These are phyloP conservation scores for Metarhizium humberi DNA, from an alignment of 2,329 filamentous ascomycete species.

Conservation along the genomic window DNA sequence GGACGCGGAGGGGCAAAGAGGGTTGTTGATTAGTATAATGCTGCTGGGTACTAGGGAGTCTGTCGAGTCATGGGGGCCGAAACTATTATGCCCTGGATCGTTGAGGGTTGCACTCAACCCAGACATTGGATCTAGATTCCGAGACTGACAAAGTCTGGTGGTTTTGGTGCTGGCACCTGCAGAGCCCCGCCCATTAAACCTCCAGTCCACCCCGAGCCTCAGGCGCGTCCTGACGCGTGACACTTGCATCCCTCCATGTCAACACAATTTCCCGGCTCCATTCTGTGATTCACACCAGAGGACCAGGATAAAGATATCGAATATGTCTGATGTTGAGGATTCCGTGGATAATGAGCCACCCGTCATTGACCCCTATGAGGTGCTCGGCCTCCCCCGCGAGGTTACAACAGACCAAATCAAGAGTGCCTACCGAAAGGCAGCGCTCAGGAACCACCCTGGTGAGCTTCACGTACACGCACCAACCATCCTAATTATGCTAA, in stretches of 20 bases:
- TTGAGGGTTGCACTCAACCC: neutral
- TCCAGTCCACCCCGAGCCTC: neutral
- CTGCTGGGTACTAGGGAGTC: neutral
- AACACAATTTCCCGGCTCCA: neutral
- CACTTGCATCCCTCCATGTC: neutral
- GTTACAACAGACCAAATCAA: slow-evolving; percentile 77
- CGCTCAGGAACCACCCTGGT: slow-evolving; percentile 82
- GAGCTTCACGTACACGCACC: slow-evolving; percentile 15
- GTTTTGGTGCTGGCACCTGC: neutral
- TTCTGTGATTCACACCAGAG: neutral
- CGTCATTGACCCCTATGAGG: slow-evolving; percentile 65
- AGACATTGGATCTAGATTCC: neutral
- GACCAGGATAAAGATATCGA: slow-evolving; percentile 2
- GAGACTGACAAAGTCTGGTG: neutral
- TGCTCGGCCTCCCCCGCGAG: slow-evolving; percentile 60
- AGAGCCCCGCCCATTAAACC: slow-evolving; percentile 4
- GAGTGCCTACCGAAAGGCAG: slow-evolving; percentile 82
- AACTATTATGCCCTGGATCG: neutral
- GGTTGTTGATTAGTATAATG: neutral
- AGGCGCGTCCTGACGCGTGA: slow-evolving; percentile 11
- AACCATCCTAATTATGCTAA: neutral
- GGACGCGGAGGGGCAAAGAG: neutral
- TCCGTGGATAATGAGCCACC: slow-evolving; percentile 49
- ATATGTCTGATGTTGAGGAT: slow-evolving; percentile 44
- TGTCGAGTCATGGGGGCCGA: neutral